phyloP scores from a whole-genome alignment of 139 green algal genomes.

The Coelastrella sp. region DNA sequence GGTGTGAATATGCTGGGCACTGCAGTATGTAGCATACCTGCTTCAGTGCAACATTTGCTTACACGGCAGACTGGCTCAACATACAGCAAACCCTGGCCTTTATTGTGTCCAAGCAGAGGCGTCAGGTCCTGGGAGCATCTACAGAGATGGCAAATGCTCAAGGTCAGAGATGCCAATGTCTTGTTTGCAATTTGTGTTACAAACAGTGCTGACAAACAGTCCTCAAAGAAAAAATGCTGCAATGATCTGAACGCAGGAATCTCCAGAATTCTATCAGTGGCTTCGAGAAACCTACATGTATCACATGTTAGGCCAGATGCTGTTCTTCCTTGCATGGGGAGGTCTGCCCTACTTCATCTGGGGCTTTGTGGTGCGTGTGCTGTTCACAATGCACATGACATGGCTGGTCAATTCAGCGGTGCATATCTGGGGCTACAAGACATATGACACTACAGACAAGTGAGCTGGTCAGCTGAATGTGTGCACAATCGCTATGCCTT shows the following conservation, averaged over 20 bases:
- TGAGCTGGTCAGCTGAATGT: background rate
- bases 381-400: constrained; percentile 49
- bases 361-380: constrained; percentile 67
- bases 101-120: no score
- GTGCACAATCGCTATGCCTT: background rate
- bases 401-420: constrained; percentile 75
- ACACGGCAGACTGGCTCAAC: no score
- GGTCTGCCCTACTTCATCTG: constrained; percentile 79
- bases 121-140: no score
- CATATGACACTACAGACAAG: constrained; percentile 49
- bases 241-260: constrained; percentile 55
- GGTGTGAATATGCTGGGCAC: background rate
- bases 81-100: no score
- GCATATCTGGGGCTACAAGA: constrained; percentile 79
- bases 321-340: constrained; percentile 65
- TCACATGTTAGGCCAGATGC: constrained; percentile 57
- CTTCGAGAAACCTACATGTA: constrained; percentile 77
- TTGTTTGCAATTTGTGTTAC: no score
- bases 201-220: no score
- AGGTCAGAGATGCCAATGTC: no score
- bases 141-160: no score
- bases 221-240: no score
- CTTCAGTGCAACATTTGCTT: no score
- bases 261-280: constrained; percentile 64
- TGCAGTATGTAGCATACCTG: background rate